Evolutionary conservation across 2,329 filamentous ascomycete genomes (phyloP), one percentile per base, ranked within the genome.

Genomic region (Dendryphion nanum): DNA sequence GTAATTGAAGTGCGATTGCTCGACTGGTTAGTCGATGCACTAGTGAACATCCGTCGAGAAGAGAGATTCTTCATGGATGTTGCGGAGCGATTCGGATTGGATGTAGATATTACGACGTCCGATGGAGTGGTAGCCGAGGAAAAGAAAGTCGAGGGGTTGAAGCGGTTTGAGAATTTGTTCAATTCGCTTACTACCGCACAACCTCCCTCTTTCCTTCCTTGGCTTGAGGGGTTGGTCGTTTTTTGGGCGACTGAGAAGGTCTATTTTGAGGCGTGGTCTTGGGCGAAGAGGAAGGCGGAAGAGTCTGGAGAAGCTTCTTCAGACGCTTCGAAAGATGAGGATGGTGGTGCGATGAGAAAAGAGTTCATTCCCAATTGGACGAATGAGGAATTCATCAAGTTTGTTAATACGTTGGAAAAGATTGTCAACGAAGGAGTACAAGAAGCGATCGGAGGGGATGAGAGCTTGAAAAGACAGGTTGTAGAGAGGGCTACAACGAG

Each of bases 311-410:
- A 18, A n/a, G 36, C 20, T 1, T 13, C 15, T 10, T 18, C 6
- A 15, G 26, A 33, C 32, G 28, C 45, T 33, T 39, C 47, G n/a
- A 53, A 59, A n/a, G 82, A 85, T 53, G 68, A 68, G 1, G 83
- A 86, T 56, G 81, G 81, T 0, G 82, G 83, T 0, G 82, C 81
- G 4, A 61, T 86, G 59, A 70, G 82, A 40, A 71, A 70, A 34
- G 75, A 78, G 53, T 83, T 86, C 45, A 85, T 86, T 40, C 77
- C 76, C 0, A 86, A 86, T 52, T 86, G 82, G 83, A 81, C 77
- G 30, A 79, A 76, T 45, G 48, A 58, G 2, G 78, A 81, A 51
- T 86, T 86, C 56, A 68, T 69, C 24, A 64, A 50, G 35, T 83
- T 85, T 65, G 81, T 85, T 12, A 66, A 74, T 37, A 63, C 67